These are phyloP conservation scores for Vararia minispora DNA, from an alignment of 768 basidiomycete genomes.

Conservation along the genomic window DNA sequence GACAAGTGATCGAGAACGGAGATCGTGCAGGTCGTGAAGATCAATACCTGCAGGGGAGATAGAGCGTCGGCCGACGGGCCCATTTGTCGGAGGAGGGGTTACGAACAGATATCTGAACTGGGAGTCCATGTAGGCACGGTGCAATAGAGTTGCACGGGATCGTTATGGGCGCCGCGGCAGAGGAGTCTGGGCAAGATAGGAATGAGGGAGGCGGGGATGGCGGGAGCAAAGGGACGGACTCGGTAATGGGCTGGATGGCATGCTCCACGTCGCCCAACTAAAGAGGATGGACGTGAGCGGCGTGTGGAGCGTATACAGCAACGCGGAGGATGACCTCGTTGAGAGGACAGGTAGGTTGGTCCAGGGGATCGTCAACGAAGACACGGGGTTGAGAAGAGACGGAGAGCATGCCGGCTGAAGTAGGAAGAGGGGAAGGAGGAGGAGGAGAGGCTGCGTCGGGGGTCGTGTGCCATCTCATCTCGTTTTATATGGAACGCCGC, in stretches of 20 bases:
- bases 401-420: too few relatives aligned
- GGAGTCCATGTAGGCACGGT: conserved; percentile 58
- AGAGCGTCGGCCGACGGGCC: conserved; percentile 1
- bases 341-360: too few relatives aligned
- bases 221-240: conserved; percentile 28
- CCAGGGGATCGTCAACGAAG: too few relatives aligned
- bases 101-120: conserved; percentile 47
- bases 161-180: conserved; percentile 29
- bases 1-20: conserved; percentile 47
- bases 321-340: too few relatives aligned
- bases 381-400: too few relatives aligned
- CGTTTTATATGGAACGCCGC: too few relatives aligned
- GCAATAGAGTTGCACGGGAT: conserved; percentile 46
- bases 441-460: too few relatives aligned
- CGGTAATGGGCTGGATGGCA: conserved; percentile 51
- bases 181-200: conserved; percentile 29
- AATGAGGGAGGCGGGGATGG: conserved; percentile 1
- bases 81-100: too few relatives aligned
- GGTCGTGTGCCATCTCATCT: too few relatives aligned
- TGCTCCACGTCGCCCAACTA: conserved; percentile 45
- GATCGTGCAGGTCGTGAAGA: conserved; percentile 57
- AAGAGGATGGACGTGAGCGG: too few relatives aligned
- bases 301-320: too few relatives aligned
- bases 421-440: too few relatives aligned
- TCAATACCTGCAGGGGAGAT: conserved; percentile 50